Conservation (phyloP, 176 grass and related monocot species). For the Carex cristatella region DNA sequence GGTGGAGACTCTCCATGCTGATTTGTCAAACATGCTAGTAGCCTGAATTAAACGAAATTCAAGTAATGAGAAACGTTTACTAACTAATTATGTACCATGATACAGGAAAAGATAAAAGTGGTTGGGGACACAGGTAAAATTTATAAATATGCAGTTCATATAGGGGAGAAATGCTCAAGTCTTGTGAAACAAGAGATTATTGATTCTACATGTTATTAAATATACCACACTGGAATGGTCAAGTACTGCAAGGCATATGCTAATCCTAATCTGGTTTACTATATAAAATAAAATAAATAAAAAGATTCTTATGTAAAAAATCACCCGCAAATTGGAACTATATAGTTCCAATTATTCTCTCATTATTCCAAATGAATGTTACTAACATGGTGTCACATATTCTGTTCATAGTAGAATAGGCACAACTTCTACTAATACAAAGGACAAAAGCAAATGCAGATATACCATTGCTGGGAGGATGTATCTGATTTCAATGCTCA, state of each 20-base stretch:
- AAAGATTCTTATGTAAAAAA: neutral
- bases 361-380: constrained; percentile 26
- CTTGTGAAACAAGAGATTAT: neutral
- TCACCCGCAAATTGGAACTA: neutral
- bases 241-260: neutral
- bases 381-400: constrained; percentile 32
- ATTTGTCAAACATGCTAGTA: constrained; percentile 36
- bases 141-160: neutral
- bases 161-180: neutral
- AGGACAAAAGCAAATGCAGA: neutral
- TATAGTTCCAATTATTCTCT: neutral
- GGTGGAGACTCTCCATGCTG: constrained; percentile 28
- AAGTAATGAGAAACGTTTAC: neutral
- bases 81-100: neutral
- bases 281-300: neutral
- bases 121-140: neutral
- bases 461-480: constrained; percentile 66
- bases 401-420: constrained; percentile 9
- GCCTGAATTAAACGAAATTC: constrained; percentile 27
- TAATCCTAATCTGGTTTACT: neutral
- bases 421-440: constrained; percentile 25
- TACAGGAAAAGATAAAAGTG: neutral
- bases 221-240: neutral
- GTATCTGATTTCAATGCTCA: constrained; percentile 57
- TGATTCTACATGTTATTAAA: neutral